Percentiles rank a stretch among this genome's conserved stretches.
These are phyloP conservation scores for Phylloboletellus chloephorus DNA, from an alignment of 1,284 basidiomycete genomes.

Conservation along the genomic window DNA sequence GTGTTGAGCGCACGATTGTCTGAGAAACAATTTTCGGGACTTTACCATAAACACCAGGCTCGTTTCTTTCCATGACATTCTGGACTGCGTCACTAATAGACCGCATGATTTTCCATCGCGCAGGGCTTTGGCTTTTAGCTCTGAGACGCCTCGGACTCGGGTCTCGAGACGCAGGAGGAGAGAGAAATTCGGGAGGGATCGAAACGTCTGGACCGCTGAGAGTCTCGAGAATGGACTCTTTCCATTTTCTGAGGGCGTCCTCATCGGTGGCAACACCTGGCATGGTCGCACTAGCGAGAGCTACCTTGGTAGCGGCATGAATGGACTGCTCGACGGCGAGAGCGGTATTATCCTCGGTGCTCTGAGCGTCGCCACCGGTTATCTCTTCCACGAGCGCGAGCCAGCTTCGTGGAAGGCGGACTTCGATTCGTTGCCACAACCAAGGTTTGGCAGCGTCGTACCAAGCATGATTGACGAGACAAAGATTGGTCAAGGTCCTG, in stretches of 20 bases:
- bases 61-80: constrained; percentile 53
- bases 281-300: constrained; percentile 39
- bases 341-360: constrained; percentile 49
- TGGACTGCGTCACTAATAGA: constrained; percentile 72
- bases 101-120: constrained; percentile 72
- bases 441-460: constrained; percentile 73
- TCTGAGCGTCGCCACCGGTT: constrained; percentile 57
- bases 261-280: constrained; percentile 32
- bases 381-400: constrained; percentile 73
- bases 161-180: constrained; percentile 72
- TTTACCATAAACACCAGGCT: constrained; percentile 62
- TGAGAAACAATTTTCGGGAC: constrained; percentile 4
- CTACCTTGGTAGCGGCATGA: constrained; percentile 56
- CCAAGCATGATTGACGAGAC: constrained; percentile 69
- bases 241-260: constrained; percentile 46
- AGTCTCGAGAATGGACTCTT: constrained; percentile 55
- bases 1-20: constrained; percentile 6
- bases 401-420: constrained; percentile 73
- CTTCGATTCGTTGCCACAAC: constrained; percentile 75
- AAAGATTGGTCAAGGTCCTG: constrained; percentile 59
- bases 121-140: constrained; percentile 71
- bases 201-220: constrained; percentile 57
- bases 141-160: constrained; percentile 70
- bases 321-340: constrained; percentile 60
- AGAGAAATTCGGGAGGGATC: constrained; percentile 67